Evolutionary conservation across 1,139 yeast genomes (phyloP), one percentile per base, ranked within the genome.

Genomic region (Scheffersomyces quercinus): DNA sequence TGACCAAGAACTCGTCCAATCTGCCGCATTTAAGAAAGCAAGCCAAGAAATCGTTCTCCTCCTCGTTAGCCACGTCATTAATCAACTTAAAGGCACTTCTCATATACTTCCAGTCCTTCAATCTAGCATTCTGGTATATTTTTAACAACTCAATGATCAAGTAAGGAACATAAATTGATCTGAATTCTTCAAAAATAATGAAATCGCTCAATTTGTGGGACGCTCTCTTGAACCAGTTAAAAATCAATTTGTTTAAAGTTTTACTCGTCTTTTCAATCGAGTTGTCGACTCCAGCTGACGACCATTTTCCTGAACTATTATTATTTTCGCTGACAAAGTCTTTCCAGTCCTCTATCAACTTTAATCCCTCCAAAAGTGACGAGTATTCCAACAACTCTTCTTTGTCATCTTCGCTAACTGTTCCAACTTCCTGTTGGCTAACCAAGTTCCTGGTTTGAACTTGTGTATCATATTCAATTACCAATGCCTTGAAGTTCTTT

Each of bases 151-250:
- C 87, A 44, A 85, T 79, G 30, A 88, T 72, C 44, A 88, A 64
- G 52, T 78, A 81, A 14, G 97, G 96, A n/a, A 88, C 77, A 60
- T 88, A 89, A 15, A 83, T 64, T 7, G 82, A 71, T 57, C 95
- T 76, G 43, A 86, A 69, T 41, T 75, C 79, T 33, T 52, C 48
- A 47, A 64, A 66, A 67, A 85, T 40, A 6, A 39, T 42, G 10
- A 26, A 36, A 11, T 47, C 45, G 5, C 40, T 24, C 9, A 44
- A 41, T 28, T 24, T 42, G 15, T 39, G 44, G 26, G 49, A 40
- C 4, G 47, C 37, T 14, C 62, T 60, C 8, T 52, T 55, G 42
- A 73, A 62, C 79, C 79, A 75, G 35, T 51, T 55, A 48, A 50
- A 54, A 10, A 71, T 59, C 32, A 74, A 56, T 5, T 46, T 47